A percentile compares a stretch with the other conserved stretches of the same genome.
Conservation (phyloP, 2,329 filamentous ascomycete species). For the Harringtonia lauricola region DNA sequence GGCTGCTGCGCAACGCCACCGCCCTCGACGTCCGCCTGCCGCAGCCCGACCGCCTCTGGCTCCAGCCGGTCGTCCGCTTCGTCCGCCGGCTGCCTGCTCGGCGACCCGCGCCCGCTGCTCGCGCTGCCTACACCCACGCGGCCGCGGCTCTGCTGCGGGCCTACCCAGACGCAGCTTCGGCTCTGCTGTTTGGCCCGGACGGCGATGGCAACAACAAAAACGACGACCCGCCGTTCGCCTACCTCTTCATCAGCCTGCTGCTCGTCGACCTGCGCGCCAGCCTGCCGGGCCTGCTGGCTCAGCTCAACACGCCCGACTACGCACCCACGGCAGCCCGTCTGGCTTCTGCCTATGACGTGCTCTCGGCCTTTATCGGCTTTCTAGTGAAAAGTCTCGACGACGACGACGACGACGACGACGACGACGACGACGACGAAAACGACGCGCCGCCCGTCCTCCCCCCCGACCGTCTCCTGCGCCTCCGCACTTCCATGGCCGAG, state of each 20-base stretch:
- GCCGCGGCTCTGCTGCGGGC: constrained; percentile 44
- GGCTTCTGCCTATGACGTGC: constrained; percentile 49
- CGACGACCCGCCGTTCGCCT: constrained; percentile 36
- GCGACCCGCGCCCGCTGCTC: constrained; percentile 41
- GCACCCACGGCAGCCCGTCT: constrained; percentile 38
- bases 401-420: constrained; percentile 17
- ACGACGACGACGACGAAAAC: constrained; percentile 20
- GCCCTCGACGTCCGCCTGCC: neutral
- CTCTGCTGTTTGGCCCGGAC: constrained; percentile 40
- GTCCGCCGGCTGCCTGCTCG: constrained; percentile 43
- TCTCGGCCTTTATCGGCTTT: constrained; percentile 48
- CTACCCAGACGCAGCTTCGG: constrained; percentile 35
- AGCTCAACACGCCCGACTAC: constrained; percentile 45
- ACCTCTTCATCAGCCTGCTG: constrained; percentile 52
- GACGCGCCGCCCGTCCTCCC: constrained; percentile 19
- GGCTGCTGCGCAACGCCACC: constrained; percentile 34
- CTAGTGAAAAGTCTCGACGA: constrained; percentile 44
- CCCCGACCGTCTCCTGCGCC: constrained; percentile 48
- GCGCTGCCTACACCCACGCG: constrained; percentile 48
- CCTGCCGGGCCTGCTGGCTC: constrained; percentile 45
- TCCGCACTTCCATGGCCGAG: constrained; percentile 50
- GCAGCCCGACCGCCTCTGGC: constrained; percentile 40
- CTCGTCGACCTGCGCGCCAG: constrained; percentile 56
- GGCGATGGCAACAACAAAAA: neutral
- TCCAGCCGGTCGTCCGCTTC: constrained; percentile 31